Base-by-base conservation (phyloP, 2,329 filamentous ascomycete genomes). In the Talaromyces verruculosus region DNA sequence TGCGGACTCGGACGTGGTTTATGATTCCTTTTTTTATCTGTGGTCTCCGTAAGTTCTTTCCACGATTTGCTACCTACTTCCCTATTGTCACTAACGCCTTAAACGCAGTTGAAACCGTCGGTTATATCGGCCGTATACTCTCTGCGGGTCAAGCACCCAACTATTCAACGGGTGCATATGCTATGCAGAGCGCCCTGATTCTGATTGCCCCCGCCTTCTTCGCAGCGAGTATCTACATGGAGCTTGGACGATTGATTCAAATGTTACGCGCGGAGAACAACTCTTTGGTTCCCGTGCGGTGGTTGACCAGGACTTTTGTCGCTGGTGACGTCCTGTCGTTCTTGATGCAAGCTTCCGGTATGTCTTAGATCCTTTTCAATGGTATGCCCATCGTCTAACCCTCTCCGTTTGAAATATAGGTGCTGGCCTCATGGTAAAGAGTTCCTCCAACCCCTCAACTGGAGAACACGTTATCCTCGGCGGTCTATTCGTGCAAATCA, bases 1-100 rank as follows among this genome's bases (percentile, higher is more conserved):
- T 79, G 22, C 79, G 75, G 25, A 79, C 79, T 1, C 74, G 78
- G 39, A 81, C 79, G 5, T 85, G 82, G 79, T 86, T 83, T 69
- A 83, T 84, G 55, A 69, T 75, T 22, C 70, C 74, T 3, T 80
- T 81, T 22, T 67, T 73, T 2, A 65, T 80, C 6, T 79, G 79
- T 8, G 75, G 78, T 37, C 37, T 78, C 6, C 77, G 79, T 80
- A 73, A 61, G 77, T 71, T 30, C 47, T 28, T 28, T 51, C 5
- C 1, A 3, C 15, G 2, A 17, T 15, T 13, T 30, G 5, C 28
- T 22, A 2, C 17, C n/a, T 11, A 47, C 5, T 47, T 19, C 45
- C 22, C 11, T 15, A 25, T 25, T 25, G 25, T 25, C 25, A 25
- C 25, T 25, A 25, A 25, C 25, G 25, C 25, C 25, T 25, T 25